Evolutionary conservation across 345 rosid species (phyloP).

Genomic region (Fremontodendron californicum): DNA sequence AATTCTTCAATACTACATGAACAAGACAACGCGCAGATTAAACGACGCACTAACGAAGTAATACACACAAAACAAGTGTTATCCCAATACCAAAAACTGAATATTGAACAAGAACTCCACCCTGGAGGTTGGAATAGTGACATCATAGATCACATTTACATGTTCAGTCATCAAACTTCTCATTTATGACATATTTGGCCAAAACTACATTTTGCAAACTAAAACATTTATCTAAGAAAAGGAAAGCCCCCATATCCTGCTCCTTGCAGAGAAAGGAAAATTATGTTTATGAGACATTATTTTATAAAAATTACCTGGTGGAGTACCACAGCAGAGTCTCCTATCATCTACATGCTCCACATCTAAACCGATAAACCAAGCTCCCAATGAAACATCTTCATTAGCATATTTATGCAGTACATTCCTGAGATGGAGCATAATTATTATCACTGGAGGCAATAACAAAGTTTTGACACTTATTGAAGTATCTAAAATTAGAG

Average conservation of each 20-base stretch:
- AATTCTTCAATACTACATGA: neutral
- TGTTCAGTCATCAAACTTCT: neutral
- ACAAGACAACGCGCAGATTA: neutral
- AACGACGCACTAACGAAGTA: neutral
- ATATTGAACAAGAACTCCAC: neutral
- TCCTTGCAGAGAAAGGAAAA: neutral
- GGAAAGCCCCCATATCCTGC: neutral
- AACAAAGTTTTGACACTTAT: neutral
- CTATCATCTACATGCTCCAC: constrained; percentile 54
- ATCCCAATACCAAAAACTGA: neutral
- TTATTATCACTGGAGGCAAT: neutral
- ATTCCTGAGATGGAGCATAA: constrained; percentile 35
- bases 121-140: neutral
- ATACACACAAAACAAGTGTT: neutral
- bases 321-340: constrained; percentile 71
- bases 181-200: neutral
- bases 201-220: neutral
- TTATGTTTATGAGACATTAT: neutral
- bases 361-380: constrained; percentile 62
- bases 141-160: neutral
- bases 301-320: constrained; percentile 47
- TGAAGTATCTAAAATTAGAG: neutral
- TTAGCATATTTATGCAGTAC: constrained; percentile 62
- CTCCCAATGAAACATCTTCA: constrained; percentile 61
- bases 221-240: neutral